Evolutionary conservation across 164 flowering plant genomes (phyloP).

Genomic region (Vitis rupestris): DNA sequence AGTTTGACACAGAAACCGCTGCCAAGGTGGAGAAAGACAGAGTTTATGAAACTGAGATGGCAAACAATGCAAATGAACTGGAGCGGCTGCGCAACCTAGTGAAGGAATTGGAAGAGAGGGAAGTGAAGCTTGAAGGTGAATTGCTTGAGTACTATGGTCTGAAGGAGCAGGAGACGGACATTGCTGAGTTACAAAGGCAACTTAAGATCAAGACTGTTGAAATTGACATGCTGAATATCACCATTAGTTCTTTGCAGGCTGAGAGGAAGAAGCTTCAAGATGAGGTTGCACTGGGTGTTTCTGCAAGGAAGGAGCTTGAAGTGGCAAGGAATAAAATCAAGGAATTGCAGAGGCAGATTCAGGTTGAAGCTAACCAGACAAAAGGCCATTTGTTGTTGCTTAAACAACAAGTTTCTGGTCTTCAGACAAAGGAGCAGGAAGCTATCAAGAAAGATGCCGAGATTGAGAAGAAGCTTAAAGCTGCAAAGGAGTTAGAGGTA

Average conservation of each 20-base stretch:
- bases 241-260: constrained; percentile 74
- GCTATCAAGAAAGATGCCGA: constrained; percentile 73
- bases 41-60: constrained; percentile 72
- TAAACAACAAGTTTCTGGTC: constrained; percentile 80
- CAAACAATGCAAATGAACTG: constrained; percentile 66
- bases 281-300: constrained; percentile 49
- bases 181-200: constrained; percentile 78
- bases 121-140: constrained; percentile 93
- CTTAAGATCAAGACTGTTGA: constrained; percentile 88
- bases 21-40: constrained; percentile 45
- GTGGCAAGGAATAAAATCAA: constrained; percentile 77
- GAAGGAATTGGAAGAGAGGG: constrained; percentile 88
- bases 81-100: constrained; percentile 71
- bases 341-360: constrained; percentile 92
- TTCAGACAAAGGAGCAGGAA: constrained; percentile 79
- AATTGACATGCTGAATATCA: constrained; percentile 81
- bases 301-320: constrained; percentile 70
- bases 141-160: constrained; percentile 90
- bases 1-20: constrained; percentile 28
- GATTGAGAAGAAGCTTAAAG: constrained; percentile 73
- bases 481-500: constrained; percentile 75
- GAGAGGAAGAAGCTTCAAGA: constrained; percentile 94
- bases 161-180: constrained; percentile 86
- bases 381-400: constrained; percentile 86
- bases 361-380: constrained; percentile 86